Evolutionary conservation across 257 asterid species (phyloP).

Genomic region (Nicotiana paniculata): DNA sequence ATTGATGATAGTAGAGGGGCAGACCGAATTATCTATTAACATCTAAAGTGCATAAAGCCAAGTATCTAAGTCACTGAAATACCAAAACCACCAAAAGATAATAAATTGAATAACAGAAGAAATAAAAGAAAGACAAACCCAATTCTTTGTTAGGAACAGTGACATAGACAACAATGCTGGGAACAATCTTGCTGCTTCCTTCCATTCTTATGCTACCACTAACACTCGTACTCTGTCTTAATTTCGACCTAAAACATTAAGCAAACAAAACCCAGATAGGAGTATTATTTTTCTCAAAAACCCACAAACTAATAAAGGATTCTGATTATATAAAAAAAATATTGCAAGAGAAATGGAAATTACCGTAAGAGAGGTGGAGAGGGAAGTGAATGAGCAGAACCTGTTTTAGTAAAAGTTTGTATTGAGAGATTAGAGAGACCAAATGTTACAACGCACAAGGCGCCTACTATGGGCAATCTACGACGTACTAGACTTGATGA

Average conservation of each 20-base stretch:
- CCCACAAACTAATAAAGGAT: background rate
- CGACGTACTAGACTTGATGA: conserved; percentile 59
- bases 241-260: conserved; percentile 30
- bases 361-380: conserved; percentile 47
- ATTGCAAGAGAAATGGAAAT: conserved; percentile 5
- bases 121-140: conserved; percentile 28
- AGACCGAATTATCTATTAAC: background rate
- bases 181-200: conserved; percentile 46
- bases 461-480: conserved; percentile 74
- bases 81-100: background rate
- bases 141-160: conserved; percentile 91
- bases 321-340: background rate
- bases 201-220: conserved; percentile 57
- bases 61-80: background rate
- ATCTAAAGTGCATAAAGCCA: no score
- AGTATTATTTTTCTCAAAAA: conserved; percentile 6
- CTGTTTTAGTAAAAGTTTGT: conserved; percentile 29
- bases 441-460: conserved; percentile 69
- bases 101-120: background rate
- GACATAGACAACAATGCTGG: conserved; percentile 93
- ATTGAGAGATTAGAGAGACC: conserved; percentile 63
- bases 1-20: no score
- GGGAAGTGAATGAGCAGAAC: conserved; percentile 48
- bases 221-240: conserved; percentile 28
- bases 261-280: conserved; percentile 6